These are phyloP conservation scores for Aphanomyces astaci DNA, from an alignment of 352 stramenopile species.

Conservation along the genomic window DNA sequence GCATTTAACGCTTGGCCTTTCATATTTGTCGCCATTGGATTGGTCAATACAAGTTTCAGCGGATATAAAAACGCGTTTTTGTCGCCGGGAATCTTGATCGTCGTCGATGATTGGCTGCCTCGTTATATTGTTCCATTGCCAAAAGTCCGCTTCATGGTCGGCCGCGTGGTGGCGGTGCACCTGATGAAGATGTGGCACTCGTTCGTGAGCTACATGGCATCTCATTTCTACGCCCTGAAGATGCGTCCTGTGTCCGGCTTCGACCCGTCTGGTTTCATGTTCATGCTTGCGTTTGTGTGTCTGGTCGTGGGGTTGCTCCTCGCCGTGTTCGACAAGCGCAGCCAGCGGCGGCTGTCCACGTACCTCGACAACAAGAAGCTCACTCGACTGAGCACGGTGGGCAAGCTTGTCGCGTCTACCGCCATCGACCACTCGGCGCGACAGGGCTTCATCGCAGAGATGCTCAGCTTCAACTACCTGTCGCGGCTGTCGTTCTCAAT, in stretches of 20 bases:
- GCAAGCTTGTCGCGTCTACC: conserved; percentile 46
- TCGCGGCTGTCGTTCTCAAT: conserved; percentile 73
- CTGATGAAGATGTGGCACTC: conserved; percentile 17
- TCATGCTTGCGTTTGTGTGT: conserved; percentile 59
- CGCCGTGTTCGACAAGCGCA: conserved; percentile 23
- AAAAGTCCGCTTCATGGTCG: background rate
- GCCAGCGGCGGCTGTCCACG: conserved; percentile 9
- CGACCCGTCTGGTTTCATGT: conserved; percentile 79
- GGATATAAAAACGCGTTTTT: no score
- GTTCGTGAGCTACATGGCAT: conserved; percentile 44
- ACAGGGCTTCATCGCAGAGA: conserved; percentile 80
- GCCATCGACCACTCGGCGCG: conserved; percentile 66
- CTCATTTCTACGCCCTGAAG: conserved; percentile 80
- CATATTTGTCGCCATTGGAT: background rate
- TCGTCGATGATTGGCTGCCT: background rate
- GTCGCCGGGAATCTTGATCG: background rate
- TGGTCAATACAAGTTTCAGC: no score
- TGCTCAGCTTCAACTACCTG: conserved; percentile 82
- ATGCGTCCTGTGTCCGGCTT: conserved; percentile 74
- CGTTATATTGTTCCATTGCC: background rate
- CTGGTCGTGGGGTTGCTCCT: conserved; percentile 57
- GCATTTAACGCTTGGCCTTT: background rate
- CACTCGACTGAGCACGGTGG: conserved; percentile 3
- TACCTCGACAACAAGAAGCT: conserved; percentile 14
- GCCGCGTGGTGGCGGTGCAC: background rate